Evolutionary conservation across 2,329 filamentous ascomycete genomes (phyloP).

Genomic region (Pyrenophora seminiperda): DNA sequence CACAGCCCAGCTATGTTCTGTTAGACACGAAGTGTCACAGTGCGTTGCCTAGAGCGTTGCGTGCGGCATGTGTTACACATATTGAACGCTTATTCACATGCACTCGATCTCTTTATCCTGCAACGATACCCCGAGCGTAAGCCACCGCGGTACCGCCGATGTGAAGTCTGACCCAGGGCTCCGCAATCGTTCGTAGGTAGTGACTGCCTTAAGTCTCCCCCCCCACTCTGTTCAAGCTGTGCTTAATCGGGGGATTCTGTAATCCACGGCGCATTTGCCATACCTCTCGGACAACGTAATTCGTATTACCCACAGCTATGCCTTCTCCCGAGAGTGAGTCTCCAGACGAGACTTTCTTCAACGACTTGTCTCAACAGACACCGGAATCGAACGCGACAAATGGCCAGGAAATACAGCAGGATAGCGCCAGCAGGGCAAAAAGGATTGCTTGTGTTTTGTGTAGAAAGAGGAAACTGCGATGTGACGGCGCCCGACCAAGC

Average conservation of each 20-base stretch:
- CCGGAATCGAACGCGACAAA: slow-evolving; percentile 45
- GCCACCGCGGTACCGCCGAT: slow-evolving; percentile 4
- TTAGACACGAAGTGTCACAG: no score
- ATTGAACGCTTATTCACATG: slow-evolving; percentile 13
- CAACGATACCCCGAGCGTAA: neutral
- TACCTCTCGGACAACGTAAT: slow-evolving; percentile 8
- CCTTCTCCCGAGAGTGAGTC: slow-evolving; percentile 40
- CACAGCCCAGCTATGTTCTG: no score
- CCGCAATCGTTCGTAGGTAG: neutral
- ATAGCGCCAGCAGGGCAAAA: slow-evolving; percentile 63
- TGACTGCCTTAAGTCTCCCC: slow-evolving; percentile 1
- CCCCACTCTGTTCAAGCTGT: slow-evolving; percentile 9
- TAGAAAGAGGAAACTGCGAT: slow-evolving; percentile 87
- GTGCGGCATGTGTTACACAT: slow-evolving; percentile 5
- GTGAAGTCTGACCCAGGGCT: neutral
- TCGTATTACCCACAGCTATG: slow-evolving; percentile 28
- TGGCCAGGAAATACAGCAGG: slow-evolving; percentile 53
- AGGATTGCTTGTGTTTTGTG: slow-evolving; percentile 94
- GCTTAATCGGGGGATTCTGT: slow-evolving; percentile 26
- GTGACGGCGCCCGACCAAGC: slow-evolving; percentile 81
- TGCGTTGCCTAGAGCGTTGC: neutral
- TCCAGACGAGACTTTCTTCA: slow-evolving; percentile 59
- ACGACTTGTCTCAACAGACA: slow-evolving; percentile 58
- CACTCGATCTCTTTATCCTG: slow-evolving; percentile 1
- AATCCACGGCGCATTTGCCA: slow-evolving; percentile 10